Evolutionary conservation across 306 rosid genomes (phyloP), one percentile per base, ranked within the genome.

Genomic region (Vicia sativa): DNA sequence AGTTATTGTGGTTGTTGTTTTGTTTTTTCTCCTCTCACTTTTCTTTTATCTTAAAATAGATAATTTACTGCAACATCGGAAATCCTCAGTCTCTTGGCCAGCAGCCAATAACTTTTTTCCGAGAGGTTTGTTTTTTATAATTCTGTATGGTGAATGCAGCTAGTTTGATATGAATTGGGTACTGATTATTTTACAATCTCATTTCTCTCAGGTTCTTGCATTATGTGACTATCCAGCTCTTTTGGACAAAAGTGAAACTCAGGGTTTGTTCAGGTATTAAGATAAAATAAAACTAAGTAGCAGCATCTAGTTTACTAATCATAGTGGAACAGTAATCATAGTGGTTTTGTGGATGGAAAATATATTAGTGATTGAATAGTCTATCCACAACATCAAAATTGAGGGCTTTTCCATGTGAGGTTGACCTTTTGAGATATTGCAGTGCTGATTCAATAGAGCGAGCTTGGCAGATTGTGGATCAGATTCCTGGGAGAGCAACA

Each of bases 21-120:
- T 38, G 6, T 21, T 58, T 13, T 35, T 63, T 9, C 8, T 23
- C 15, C 13, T 9, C 77, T 79, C n/a, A 69, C 53, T 43, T 19
- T 54, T 78, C 73, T 75, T 23, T 62, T 65, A 45, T 7, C 11
- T 23, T 59, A 76, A 65, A 58, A 72, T 78, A 92, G 97, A 87
- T 92, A 69, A 82, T 92, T 49, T 89, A 89, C 83, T 92, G 97
- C 85, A 92, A 92, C 83, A 92, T 89, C 54, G 97, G 96, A 80
- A 89, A 92, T 76, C 96, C 97, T 48, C 97, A 92, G 77, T 87
- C 97, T 77, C 96, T 92, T 69, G 92, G 96, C 21, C 97, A 92
- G 89, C 82, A 73, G 70, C 95, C 95, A 18, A 82, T 89, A 26
- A 42, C 95, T 4, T 90, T 81, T 81, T 93, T 93, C 85, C 88